A percentile compares a stretch with the other conserved stretches of the same genome.
These are phyloP conservation scores for Quercus robur DNA, from an alignment of 306 rosid species.

Conservation along the genomic window DNA sequence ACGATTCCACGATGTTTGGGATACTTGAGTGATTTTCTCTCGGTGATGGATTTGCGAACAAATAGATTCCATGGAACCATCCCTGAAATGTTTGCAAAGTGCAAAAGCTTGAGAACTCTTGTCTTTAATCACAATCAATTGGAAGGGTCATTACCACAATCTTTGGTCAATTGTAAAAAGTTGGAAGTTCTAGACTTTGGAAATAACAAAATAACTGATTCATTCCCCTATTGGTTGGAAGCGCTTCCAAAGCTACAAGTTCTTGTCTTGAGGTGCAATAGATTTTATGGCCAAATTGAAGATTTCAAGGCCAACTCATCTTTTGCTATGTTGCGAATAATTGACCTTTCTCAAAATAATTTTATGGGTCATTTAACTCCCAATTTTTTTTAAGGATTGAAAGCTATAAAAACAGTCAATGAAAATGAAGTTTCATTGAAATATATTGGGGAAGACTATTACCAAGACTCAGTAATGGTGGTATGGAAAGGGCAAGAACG, in stretches of 20 bases:
- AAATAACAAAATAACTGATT: slow-evolving; percentile 23
- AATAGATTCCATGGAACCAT: slow-evolving; percentile 31
- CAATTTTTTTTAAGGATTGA: no score
- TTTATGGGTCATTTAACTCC: neutral
- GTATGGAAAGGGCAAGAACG: no score
- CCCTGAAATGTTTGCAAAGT: neutral
- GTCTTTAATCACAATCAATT: slow-evolving; percentile 27
- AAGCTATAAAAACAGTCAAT: no score
- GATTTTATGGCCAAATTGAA: slow-evolving; percentile 29
- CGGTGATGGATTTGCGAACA: slow-evolving; percentile 17
- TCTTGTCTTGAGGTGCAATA: slow-evolving; percentile 33
- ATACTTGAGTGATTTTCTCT: neutral
- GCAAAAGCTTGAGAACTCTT: slow-evolving; percentile 1
- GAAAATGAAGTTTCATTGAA: no score
- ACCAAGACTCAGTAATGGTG: no score
- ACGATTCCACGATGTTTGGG: slow-evolving; percentile 25
- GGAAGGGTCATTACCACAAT: slow-evolving; percentile 25
- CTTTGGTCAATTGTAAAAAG: neutral
- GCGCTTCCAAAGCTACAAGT: slow-evolving; percentile 18
- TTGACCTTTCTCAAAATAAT: slow-evolving; percentile 33
- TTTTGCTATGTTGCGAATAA: slow-evolving; percentile 25
- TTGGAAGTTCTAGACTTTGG: slow-evolving; percentile 42
- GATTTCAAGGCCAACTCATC: neutral
- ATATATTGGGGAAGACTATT: no score
- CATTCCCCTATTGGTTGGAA: slow-evolving; percentile 37